Evolutionary conservation across 2,329 filamentous ascomycete genomes (phyloP).

Genomic region (Ophiostoma montium): DNA sequence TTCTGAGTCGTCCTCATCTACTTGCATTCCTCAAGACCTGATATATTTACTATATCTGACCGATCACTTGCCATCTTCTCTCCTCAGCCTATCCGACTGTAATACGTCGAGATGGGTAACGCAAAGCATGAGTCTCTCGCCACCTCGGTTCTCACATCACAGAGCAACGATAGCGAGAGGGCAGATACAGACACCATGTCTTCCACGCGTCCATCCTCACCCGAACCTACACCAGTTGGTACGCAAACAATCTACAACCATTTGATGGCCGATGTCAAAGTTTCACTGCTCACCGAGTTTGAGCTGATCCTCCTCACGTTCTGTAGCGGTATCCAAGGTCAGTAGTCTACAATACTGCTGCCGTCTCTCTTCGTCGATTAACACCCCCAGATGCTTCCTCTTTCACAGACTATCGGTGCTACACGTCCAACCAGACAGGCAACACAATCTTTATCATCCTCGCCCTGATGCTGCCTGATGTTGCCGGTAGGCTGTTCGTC

Average conservation of each 20-base stretch:
- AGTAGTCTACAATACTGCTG: conserved; percentile 9
- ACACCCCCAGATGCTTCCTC: conserved; percentile 29
- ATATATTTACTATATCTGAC: too few species aligned
- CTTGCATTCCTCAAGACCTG: too few species aligned
- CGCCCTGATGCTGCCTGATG: conserved; percentile 34
- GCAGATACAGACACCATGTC: neutral
- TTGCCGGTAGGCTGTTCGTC: conserved; percentile 34
- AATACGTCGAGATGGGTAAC: too few species aligned
- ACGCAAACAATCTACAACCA: conserved; percentile 15
- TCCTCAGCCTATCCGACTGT: too few species aligned
- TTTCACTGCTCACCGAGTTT: conserved; percentile 28
- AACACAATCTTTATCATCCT: conserved; percentile 46
- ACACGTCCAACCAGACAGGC: conserved; percentile 51
- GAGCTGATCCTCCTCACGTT: conserved; percentile 34
- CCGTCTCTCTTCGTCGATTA: too few species aligned
- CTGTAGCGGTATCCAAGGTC: conserved; percentile 36
- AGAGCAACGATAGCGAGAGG: neutral
- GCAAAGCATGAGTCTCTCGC: too few species aligned
- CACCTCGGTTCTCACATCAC: neutral
- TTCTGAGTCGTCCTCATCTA: too few species aligned
- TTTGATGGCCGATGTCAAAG: conserved; percentile 21
- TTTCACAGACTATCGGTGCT: conserved; percentile 47
- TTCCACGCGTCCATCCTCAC: neutral
- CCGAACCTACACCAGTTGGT: neutral
- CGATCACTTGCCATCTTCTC: too few species aligned